Evolutionary conservation across 2,329 filamentous ascomycete genomes (phyloP), one percentile per base, ranked within the genome.

Genomic region (Onygenales sp.): DNA sequence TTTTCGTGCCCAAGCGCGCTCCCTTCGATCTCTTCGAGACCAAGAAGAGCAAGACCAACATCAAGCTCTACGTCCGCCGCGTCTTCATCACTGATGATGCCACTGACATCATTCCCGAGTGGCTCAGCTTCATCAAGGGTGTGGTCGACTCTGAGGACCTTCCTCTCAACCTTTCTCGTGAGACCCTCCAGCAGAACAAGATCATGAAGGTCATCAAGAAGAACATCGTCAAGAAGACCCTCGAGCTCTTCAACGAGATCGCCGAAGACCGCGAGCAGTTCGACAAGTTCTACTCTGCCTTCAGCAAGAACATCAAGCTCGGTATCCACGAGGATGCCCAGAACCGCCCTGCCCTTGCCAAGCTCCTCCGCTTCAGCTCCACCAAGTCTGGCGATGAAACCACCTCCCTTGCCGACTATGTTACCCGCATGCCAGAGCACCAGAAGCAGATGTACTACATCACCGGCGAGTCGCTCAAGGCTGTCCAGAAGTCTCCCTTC

Each of bases 131-230:
- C 79, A 79, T 98, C 85, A 98, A 98, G 88, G 93, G 93, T 86
- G 93, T 98, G 67, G 93, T 98, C 75, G 93, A 98, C 80, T 98
- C 93, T 69, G 93, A 98, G 84, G 93, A 98, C 75, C 87, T 98
- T 59, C 93, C 93, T 66, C 87, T 98, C 75, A 98, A 98, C 85
- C 78, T 98, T 80, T 97, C 93, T 70, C 93, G 93, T 87, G 93
- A 98, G 86, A 97, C 92, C 55, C 89, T 98, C 50, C 93, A 98
- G 80, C 93, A 97, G 83, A 98, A 97, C 88, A 97, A 97, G 90
- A 98, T 98, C 83, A 97, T 97, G 93, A 97, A 97, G 87, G 93
- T 97, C 76, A 97, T 97, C 84, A 95, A 94, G 86, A 98, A 98
- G 90, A 98, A 98, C 86, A 95, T 98, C 63, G 91, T 98, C 83